phyloP scores from a whole-genome alignment of 1,139 yeast genomes.

The Geotrichum cucujoidarum region DNA sequence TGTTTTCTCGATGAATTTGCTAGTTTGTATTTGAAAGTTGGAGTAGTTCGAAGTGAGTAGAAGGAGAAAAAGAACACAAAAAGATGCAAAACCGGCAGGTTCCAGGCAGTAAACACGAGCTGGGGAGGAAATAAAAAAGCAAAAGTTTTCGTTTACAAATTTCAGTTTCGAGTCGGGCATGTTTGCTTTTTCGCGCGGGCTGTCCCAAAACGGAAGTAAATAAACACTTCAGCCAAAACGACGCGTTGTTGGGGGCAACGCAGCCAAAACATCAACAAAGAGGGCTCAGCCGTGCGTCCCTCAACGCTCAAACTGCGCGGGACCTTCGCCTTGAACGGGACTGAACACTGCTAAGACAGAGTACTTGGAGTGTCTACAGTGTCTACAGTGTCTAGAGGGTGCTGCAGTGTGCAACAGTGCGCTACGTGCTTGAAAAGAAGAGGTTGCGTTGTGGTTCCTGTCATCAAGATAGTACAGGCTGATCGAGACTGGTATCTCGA shows the following conservation, averaged over 20 bases:
- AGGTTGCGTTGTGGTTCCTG: too few relatives aligned
- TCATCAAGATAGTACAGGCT: too few relatives aligned
- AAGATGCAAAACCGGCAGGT: not conserved
- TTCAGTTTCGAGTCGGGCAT: not conserved
- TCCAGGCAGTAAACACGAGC: not conserved
- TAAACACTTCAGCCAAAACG: conserved; percentile 10
- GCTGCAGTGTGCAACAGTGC: too few relatives aligned
- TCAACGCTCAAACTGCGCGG: too few relatives aligned
- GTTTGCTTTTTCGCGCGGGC: not conserved
- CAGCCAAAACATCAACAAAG: too few relatives aligned
- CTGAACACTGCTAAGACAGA: too few relatives aligned
- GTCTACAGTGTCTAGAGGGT: too few relatives aligned
- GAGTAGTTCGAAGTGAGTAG: not conserved
- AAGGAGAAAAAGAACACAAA: not conserved
- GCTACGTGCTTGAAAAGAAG: too few relatives aligned
- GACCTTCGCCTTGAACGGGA: too few relatives aligned
- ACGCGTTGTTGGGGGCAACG: conserved; percentile 6
- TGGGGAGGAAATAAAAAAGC: not conserved
- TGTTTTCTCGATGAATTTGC: not conserved
- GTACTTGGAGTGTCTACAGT: too few relatives aligned
- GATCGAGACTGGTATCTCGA: too few relatives aligned
- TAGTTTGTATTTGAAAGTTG: too few relatives aligned
- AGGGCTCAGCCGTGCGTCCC: conserved; percentile 11
- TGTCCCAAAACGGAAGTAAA: conserved; percentile 3
- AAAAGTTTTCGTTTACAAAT: not conserved